A percentile compares a stretch with the other conserved stretches of the same genome.
Conservation (phyloP, 225 moss, liverwort and hornwort genomes). For the Sphagnum tenellum region DNA sequence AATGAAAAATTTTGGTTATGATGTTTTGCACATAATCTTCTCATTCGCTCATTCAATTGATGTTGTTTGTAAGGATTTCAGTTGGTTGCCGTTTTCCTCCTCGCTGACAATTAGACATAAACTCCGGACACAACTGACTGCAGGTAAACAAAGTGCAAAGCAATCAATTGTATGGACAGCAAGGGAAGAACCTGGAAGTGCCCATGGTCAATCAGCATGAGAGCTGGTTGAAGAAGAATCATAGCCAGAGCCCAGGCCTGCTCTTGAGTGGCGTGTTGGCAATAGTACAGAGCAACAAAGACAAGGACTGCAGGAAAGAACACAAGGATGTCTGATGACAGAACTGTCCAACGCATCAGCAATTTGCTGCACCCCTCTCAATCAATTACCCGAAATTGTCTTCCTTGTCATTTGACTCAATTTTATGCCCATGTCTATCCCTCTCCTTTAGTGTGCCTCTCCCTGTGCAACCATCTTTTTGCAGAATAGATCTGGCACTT, state of each 20-base stretch:
- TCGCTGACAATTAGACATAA: no score
- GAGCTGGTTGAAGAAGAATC: conserved; percentile 86
- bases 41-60: no score
- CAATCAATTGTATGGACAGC: no score
- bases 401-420: not conserved
- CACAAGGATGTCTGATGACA: conserved; percentile 89
- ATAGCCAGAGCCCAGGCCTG: conserved; percentile 66
- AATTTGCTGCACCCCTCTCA: conserved; percentile 93
- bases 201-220: conserved; percentile 91
- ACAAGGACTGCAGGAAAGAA: conserved; percentile 97
- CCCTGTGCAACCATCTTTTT: no score
- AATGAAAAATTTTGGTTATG: not conserved
- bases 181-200: conserved; percentile 69
- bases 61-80: no score
- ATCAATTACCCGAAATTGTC: conserved; percentile 27
- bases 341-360: conserved; percentile 99
- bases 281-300: conserved; percentile 61
- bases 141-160: no score
- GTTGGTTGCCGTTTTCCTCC: no score
- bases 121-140: no score
- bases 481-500: no score
- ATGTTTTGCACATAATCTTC: not conserved
- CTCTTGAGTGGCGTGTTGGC: conserved; percentile 30
- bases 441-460: no score
- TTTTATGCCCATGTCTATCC: no score